Percentiles rank a stretch among this genome's conserved stretches.
Conservation (phyloP, 495 filamentous ascomycete genomes). For the Tuber umbilicatum region DNA sequence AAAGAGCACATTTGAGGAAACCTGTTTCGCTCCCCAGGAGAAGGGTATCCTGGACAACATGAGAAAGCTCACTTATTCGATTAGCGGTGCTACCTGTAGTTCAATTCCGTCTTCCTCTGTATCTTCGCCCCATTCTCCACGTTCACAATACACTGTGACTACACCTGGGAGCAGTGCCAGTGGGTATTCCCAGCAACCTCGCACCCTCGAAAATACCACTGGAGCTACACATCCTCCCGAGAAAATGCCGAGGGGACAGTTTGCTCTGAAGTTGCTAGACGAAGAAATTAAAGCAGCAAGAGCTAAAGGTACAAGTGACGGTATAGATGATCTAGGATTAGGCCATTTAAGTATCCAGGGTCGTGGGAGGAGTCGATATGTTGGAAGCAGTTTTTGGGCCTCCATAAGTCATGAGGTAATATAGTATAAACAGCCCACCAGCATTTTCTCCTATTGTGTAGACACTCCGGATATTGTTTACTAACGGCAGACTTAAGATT, state of each 20-base stretch:
- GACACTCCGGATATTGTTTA: background rate
- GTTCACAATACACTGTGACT: conserved; percentile 11
- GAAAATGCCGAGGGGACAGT: conserved; percentile 5
- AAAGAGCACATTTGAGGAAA: background rate
- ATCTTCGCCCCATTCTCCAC: conserved; percentile 14
- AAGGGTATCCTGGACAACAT: conserved; percentile 18
- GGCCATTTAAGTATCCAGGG: conserved; percentile 80
- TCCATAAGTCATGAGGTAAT: conserved; percentile 75
- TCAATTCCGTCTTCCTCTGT: background rate
- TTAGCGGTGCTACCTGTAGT: background rate
- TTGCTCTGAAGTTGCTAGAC: conserved; percentile 26
- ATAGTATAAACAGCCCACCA: background rate
- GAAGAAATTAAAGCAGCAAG: conserved; percentile 33
- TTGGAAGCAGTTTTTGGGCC: conserved; percentile 86
- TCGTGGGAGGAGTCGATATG: conserved; percentile 69
- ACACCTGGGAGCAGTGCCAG: conserved; percentile 26
- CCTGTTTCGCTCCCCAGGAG: conserved; percentile 9
- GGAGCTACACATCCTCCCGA: background rate
- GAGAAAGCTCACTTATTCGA: conserved; percentile 16
- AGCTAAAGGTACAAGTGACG: conserved; percentile 29
- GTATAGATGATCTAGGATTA: conserved; percentile 59
- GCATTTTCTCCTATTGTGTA: background rate
- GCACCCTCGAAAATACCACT: background rate
- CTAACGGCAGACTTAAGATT: conserved; percentile 23
- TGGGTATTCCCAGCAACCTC: conserved; percentile 2